Base-by-base conservation (phyloP, 1,284 basidiomycete genomes). In the Ceratobasidium sp. region DNA sequence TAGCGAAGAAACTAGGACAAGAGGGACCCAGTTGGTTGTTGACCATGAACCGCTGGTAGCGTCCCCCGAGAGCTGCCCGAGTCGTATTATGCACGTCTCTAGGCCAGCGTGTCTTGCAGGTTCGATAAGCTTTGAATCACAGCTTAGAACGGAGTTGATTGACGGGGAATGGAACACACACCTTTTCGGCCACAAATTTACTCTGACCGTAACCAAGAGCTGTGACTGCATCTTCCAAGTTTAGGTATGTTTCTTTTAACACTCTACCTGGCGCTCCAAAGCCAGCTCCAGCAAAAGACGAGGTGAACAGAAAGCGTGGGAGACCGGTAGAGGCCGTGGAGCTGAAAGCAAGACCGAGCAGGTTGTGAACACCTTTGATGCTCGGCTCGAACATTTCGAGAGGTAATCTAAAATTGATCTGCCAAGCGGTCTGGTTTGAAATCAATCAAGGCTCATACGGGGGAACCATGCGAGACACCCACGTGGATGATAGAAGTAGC, bases 401-500 rank as follows among this genome's bases (percentile, higher is more conserved):
- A 57, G 46, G 8, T 23, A 78, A 52, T 48, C 77, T 78, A 78
- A 80, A 80, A 67, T 80, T 62, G 1, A 80, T 54, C 16, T 57
- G 66, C 80, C 41, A 79, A 83, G 85, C 85, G 64, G 82, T 86
- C 68, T 70, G 20, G 8, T 44, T 14, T 7, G 52, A 7, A 54
- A 18, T n/a, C 10, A 12, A 16, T 67, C 8, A 35, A 33, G 1
- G 35, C 2, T 30, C 8, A 6, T 8, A 1, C 14, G 18, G 30
- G 7, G 0, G 10, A n/a, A 41, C 12, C 23, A 20, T 16, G 20
- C 1, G 16, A 35, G 5, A 54, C 5, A 38, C 66, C 0, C 20
- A 68, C 48, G 79, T 86, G 85, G 18, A 86, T 81, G 77, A 86
- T 82, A 62, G 82, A 81, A 1, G 38, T 41, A 10, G 38, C 38